Evolutionary conservation across 176 grass and related monocot genomes (phyloP), one percentile per base, ranked within the genome.

Genomic region (Oryza glumipatula): DNA sequence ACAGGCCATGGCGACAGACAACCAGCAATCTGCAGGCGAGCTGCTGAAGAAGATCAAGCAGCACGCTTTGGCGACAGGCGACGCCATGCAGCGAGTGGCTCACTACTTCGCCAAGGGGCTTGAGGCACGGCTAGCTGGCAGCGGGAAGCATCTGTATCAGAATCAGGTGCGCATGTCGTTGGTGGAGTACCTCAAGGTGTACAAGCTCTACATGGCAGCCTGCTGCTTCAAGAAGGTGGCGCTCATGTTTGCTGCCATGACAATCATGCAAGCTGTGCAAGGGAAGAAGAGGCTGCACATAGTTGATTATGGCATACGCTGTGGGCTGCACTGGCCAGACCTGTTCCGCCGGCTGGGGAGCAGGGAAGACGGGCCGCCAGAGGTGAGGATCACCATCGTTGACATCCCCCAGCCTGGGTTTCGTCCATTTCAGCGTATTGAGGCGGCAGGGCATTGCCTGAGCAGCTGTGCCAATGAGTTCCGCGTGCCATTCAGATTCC

Each of bases 101-200:
- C 84, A 92, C 41, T 92, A 67, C 82, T 92, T 92, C 43, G 35
- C 87, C 26, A 76, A 89, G 4, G 91, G 91, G 41, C 87, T 89
- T 21, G 80, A 92, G 61, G 84, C 91, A 26, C 79, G 87, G 51
- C 26, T 87, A 38, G 80, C 61, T 10, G 87, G 87, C 52, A 92
- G 32, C 3, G 91, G 91, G 41, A 89, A 80, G 70, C 63, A 82
- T 9, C 41, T 87, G 11, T 93, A 19, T 56, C 52, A 56, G 52
- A 19, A 90, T 46, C 80, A 35, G n/a, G 69, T 76, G 17, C 71
- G 89, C 11, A 65, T 87, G 67, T 84, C 87, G 51, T 41, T 72
- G 6, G 72, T 67, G 46, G 66, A 74, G 54, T 15, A 74, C 43
- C 70, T 92, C 56, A 93, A 90, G 77, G 80, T 72, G 8, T 92